Evolutionary conservation across 2,329 filamentous ascomycete species (phyloP).

Genomic region (Didymella keratinophila): DNA sequence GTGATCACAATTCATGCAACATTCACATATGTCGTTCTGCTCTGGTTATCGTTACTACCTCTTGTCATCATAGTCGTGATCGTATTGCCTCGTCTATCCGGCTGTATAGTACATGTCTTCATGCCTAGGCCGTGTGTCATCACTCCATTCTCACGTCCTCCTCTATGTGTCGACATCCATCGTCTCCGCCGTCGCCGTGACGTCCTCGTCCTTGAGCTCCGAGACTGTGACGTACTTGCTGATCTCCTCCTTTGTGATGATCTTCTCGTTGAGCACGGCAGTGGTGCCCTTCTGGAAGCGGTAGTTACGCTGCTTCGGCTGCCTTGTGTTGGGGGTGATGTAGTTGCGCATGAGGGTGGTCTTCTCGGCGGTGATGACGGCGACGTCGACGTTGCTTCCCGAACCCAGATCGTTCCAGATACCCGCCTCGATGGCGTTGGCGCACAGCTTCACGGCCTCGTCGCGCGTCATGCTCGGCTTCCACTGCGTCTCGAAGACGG

Average conservation of each 20-base stretch:
- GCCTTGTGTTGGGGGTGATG: slow-evolving; percentile 90
- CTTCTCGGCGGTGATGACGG: slow-evolving; percentile 94
- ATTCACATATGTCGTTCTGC: not conserved
- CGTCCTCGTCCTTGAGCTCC: slow-evolving; percentile 76
- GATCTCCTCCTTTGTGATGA: slow-evolving; percentile 93
- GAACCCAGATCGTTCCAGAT: slow-evolving; percentile 99
- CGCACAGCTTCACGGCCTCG: slow-evolving; percentile 81
- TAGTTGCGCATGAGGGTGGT: slow-evolving; percentile 92
- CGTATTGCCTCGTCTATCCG: slow-evolving; percentile 19
- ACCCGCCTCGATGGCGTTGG: slow-evolving; percentile 91
- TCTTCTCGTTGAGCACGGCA: slow-evolving; percentile 92
- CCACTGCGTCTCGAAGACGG: slow-evolving; percentile 97
- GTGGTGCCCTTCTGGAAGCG: slow-evolving; percentile 91
- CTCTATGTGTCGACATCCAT: slow-evolving; percentile 68
- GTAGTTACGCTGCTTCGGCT: slow-evolving; percentile 92
- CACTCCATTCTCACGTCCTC: not conserved
- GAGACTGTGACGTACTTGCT: slow-evolving; percentile 93
- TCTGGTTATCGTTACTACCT: too few relatives aligned
- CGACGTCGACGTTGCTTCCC: slow-evolving; percentile 96
- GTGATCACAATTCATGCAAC: too few relatives aligned
- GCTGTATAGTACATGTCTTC: slow-evolving; percentile 19
- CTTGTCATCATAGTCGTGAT: slow-evolving; percentile 1
- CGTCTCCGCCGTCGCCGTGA: slow-evolving; percentile 66
- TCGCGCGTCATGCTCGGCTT: slow-evolving; percentile 78
- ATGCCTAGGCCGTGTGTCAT: slow-evolving; percentile 1